Conservation (phyloP, 179 eudicot species). For the Actinidia arguta region DNA sequence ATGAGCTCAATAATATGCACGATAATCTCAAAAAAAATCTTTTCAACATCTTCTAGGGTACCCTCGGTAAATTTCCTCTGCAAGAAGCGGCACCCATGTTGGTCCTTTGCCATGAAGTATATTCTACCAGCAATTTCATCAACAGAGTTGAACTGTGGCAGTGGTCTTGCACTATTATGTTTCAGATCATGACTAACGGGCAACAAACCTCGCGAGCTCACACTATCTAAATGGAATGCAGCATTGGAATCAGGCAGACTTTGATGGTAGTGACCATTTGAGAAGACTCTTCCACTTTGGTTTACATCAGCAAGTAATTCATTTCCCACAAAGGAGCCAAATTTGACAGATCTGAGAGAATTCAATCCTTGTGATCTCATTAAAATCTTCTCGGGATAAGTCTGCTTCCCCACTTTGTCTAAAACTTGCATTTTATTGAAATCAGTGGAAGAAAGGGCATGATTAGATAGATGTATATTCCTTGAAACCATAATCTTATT, state of each 20-base stretch:
- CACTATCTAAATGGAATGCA: constrained; percentile 15
- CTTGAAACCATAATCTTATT: constrained; percentile 21
- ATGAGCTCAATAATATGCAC: constrained; percentile 47
- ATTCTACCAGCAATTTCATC: constrained; percentile 42
- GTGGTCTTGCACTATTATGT: constrained; percentile 23
- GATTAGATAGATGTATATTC: constrained; percentile 18
- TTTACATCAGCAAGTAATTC: constrained; percentile 22
- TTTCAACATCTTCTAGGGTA: constrained; percentile 36
- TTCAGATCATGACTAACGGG: constrained; percentile 21
- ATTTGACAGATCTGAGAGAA: constrained; percentile 32
- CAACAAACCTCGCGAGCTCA: constrained; percentile 5
- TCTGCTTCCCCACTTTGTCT: constrained; percentile 18
- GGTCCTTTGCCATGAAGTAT: constrained; percentile 47
- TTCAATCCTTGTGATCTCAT: constrained; percentile 30
- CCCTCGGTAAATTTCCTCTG: constrained; percentile 52
- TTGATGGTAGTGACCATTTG: constrained; percentile 22
- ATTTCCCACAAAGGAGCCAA: constrained; percentile 31
- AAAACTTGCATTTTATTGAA: constrained; percentile 17
- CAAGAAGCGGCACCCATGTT: constrained; percentile 52
- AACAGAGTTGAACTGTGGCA: constrained; percentile 26
- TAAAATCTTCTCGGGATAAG: constrained; percentile 32
- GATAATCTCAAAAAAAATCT: constrained; percentile 43
- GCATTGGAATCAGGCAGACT: constrained; percentile 9
- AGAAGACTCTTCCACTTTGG: constrained; percentile 30
- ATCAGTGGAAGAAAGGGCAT: constrained; percentile 15